Percentiles rank a stretch among this genome's conserved stretches.
These are phyloP conservation scores for Penstemon newberryi DNA, from an alignment of 257 asterid species.

Conservation along the genomic window DNA sequence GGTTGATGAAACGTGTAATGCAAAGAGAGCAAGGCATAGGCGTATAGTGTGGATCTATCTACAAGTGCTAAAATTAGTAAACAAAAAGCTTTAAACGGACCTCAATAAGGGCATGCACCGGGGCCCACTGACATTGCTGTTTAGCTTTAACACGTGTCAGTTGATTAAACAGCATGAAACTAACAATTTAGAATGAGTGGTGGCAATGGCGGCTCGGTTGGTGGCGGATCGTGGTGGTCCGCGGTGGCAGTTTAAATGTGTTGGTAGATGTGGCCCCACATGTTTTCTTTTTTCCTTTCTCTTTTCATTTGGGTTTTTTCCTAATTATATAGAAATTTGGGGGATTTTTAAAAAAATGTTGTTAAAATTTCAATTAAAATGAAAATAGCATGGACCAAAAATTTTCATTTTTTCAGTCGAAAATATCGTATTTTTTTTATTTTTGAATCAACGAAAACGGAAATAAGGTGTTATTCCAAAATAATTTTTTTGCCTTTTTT, in stretches of 20 bases:
- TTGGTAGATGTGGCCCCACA: no score
- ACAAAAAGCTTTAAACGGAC: not conserved
- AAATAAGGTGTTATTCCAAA: no score
- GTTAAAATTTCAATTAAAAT: no score
- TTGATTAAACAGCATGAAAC: not conserved
- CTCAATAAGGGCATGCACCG: not conserved
- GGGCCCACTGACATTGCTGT: conserved; percentile 6
- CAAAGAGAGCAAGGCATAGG: conserved; percentile 19
- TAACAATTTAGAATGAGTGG: not conserved
- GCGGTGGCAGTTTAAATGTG: not conserved
- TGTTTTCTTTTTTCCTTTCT: no score
- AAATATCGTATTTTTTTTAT: no score
- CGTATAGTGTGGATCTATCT: conserved; percentile 12
- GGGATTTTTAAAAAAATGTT: no score
- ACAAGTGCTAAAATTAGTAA: conserved; percentile 31
- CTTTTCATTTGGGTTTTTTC: no score
- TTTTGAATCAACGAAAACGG: no score
- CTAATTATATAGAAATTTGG: no score
- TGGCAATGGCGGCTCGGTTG: not conserved
- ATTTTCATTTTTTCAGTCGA: no score
- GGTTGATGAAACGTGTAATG: not conserved
- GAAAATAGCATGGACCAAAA: no score
- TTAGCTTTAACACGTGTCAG: conserved; percentile 24
- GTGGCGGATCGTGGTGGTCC: not conserved
- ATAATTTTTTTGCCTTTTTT: no score